phyloP scores from a whole-genome alignment of 495 filamentous ascomycete species.

The Cudoniella acicularis region DNA sequence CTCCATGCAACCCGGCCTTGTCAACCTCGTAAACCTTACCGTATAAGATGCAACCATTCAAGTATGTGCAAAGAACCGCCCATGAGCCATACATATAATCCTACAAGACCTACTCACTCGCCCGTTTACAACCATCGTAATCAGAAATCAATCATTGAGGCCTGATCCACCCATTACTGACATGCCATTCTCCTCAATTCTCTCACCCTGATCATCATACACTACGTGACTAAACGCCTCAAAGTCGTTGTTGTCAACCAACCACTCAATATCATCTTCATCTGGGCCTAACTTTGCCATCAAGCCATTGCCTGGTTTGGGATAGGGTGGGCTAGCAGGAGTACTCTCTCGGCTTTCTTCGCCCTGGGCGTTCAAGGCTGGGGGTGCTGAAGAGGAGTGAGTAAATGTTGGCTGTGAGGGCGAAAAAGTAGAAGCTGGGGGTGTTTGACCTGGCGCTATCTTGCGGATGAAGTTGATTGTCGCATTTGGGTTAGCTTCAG shows the following conservation, averaged over 20 bases:
- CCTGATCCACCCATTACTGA: background rate
- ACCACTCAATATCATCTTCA: slow-evolving; percentile 41
- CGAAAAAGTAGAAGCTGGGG: slow-evolving; percentile 11
- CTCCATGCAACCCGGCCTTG: too few species aligned
- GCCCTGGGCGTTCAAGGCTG: slow-evolving; percentile 10
- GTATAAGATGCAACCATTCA: too few species aligned
- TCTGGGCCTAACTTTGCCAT: slow-evolving; percentile 41
- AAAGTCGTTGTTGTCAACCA: slow-evolving; percentile 45
- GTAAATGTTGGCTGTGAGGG: slow-evolving; percentile 3
- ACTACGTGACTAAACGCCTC: slow-evolving; percentile 50
- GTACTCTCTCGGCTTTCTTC: slow-evolving; percentile 25
- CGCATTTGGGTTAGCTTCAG: slow-evolving; percentile 34
- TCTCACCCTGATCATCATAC: slow-evolving; percentile 33
- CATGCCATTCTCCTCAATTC: slow-evolving; percentile 10
- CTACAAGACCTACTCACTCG: background rate
- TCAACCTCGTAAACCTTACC: too few species aligned
- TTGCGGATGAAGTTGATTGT: slow-evolving; percentile 38
- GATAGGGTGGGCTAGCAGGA: slow-evolving; percentile 57
- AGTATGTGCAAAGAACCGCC: background rate
- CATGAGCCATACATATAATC: background rate
- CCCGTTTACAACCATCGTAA: background rate
- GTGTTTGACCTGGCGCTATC: slow-evolving; percentile 21
- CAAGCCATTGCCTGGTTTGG: slow-evolving; percentile 57
- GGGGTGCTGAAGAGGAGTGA: slow-evolving; percentile 13
- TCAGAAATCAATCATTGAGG: background rate